A percentile compares a stretch with the other conserved stretches of the same genome.
Evolutionary conservation across 192 early-diverging fungal species (phyloP).

Genomic region (Gamsiella multidivaricata): DNA sequence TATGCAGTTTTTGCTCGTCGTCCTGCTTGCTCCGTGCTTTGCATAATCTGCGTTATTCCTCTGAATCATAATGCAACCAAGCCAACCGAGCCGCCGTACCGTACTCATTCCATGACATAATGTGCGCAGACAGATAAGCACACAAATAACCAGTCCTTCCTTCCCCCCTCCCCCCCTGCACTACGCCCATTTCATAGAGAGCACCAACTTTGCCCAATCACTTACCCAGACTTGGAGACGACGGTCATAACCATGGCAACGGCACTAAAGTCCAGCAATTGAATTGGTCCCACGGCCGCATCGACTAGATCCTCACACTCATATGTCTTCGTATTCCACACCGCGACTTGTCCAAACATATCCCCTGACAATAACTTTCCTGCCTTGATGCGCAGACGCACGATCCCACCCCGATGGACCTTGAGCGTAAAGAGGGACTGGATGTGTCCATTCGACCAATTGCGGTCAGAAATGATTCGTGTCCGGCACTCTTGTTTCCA

Average conservation of each 20-base stretch:
- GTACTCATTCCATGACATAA: no score
- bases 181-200: no score
- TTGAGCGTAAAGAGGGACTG: constrained; percentile 23
- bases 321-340: constrained; percentile 36
- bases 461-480: constrained; percentile 44
- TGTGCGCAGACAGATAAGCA: no score
- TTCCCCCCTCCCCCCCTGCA: no score
- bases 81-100: no score
- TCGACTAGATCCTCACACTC: constrained; percentile 17
- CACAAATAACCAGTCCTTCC: no score
- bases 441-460: constrained; percentile 42
- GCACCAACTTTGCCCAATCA: neutral
- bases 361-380: constrained; percentile 33
- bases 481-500: constrained; percentile 49
- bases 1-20: no score
- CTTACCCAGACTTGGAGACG: constrained; percentile 48
- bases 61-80: no score
- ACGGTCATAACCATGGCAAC: constrained; percentile 38
- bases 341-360: constrained; percentile 39
- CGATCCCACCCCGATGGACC: constrained; percentile 24
- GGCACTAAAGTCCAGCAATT: constrained; percentile 44
- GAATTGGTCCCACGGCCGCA: constrained; percentile 33
- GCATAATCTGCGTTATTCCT: no score
- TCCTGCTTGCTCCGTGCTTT: no score
- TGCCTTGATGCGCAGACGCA: constrained; percentile 32